Base-by-base conservation (phyloP, 192 early-diverging fungal genomes). In the Backusella psychrophila region DNA sequence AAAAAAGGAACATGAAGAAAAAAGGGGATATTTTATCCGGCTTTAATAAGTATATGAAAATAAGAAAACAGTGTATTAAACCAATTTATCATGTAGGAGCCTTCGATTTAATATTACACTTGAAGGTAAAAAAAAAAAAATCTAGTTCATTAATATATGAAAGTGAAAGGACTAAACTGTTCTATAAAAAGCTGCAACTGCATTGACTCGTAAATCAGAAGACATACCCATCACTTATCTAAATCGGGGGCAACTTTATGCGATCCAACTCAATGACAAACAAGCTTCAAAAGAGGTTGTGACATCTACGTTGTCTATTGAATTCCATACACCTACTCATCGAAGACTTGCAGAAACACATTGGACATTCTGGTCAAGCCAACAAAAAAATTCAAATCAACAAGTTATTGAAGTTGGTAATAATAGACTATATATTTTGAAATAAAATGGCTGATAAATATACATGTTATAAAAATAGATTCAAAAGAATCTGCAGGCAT, bases 331-430 rank as follows among this genome's bases (percentile, higher is more conserved):
- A 35, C 88, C 89, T 17, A 79, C 86, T 17, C 90, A 94, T 77
- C 89, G 89, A 34, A 86, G 86, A 75, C 72, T 89, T n/a, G 88
- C 91, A 0, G 74, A 85, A 0, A 85, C 83, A n/a, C 90, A 90
- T 79, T 94, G 93, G 93, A 87, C 82, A 72, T 93, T 91, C 72
- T 94, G 91, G 93, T 75, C 90, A 7, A 89, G 86, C 41, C 91
- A 94, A 65, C 91, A 93, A 77, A 76, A 85, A 36, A 83, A 82
- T 66, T 83, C 89, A 3, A 87, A 87, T 56, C 87, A 88, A 1
- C 78, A 89, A 39, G 91, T 91, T 1, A 75, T 93, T 6, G 91
- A 93, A 74, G 86, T 94, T 76, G 86, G 86, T 89, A 82, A 21
- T 21, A 66, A 3, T 4, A 63, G 0, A 29, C 23, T 35, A 26